These are phyloP conservation scores for Fusarium protoensiforme DNA, from an alignment of 2,329 filamentous ascomycete genomes.

Conservation along the genomic window DNA sequence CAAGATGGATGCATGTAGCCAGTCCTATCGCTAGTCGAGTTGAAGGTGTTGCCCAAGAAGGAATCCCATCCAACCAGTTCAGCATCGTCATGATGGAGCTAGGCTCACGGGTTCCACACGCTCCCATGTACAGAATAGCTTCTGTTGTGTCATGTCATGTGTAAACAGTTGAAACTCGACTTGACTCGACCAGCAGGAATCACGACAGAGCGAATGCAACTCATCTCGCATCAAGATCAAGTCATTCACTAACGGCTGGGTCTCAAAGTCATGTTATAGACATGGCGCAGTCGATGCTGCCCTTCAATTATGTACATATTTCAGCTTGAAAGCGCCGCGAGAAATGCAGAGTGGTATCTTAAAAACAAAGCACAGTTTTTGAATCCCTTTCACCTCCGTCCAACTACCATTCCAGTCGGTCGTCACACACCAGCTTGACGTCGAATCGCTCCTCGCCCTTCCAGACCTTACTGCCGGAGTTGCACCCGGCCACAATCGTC, in stretches of 20 bases:
- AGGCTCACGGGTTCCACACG: slow-evolving; percentile 16
- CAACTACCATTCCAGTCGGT: slow-evolving; percentile 64
- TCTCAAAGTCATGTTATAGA: not conserved
- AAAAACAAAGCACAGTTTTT: slow-evolving; percentile 16
- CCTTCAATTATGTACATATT: slow-evolving; percentile 5
- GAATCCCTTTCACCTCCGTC: not conserved
- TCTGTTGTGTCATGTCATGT: slow-evolving; percentile 2
- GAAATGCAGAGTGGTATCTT: slow-evolving; percentile 41
- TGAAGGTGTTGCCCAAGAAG: not conserved
- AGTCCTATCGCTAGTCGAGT: not conserved
- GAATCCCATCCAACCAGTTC: not conserved
- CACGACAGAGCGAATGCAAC: not conserved
- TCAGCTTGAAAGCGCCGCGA: slow-evolving; percentile 14
- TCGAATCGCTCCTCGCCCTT: slow-evolving; percentile 66
- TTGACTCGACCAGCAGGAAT: not conserved
- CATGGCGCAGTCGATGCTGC: not conserved
- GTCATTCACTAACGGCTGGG: not conserved
- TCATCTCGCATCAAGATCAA: not conserved
- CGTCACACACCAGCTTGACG: slow-evolving; percentile 68
- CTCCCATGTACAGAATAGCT: not conserved
- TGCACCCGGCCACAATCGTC: slow-evolving; percentile 62
- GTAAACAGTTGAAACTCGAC: slow-evolving; percentile 1
- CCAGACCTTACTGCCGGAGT: slow-evolving; percentile 66
- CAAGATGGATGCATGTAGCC: not conserved
- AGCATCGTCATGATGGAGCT: slow-evolving; percentile 12